Percentiles rank a stretch among this genome's conserved stretches.
Evolutionary conservation across 495 filamentous ascomycete species (phyloP).

Genomic region (Bombardia bombarda): DNA sequence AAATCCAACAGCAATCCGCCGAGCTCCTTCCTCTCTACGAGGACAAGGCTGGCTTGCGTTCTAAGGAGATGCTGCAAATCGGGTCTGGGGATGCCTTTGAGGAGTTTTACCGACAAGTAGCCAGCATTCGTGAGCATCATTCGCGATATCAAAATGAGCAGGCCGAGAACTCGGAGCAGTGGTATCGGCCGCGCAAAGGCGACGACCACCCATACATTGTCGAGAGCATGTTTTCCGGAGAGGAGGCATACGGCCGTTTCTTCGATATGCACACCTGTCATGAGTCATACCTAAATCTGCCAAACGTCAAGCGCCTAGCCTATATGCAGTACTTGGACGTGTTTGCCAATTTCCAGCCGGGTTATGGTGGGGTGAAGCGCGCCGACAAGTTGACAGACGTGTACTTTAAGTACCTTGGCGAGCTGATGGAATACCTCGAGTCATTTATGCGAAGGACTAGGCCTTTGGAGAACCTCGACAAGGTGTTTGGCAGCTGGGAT

Average conservation of each 20-base stretch:
- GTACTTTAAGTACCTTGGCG: conserved; percentile 85
- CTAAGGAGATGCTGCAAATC: conserved; percentile 75
- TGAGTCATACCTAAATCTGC: conserved; percentile 84
- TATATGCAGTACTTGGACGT: conserved; percentile 87
- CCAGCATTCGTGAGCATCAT: conserved; percentile 77
- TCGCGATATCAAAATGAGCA: conserved; percentile 87
- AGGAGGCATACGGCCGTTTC: conserved; percentile 85
- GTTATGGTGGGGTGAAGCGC: conserved; percentile 60
- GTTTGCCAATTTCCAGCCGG: conserved; percentile 79
- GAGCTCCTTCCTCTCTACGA: conserved; percentile 79
- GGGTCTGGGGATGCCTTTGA: conserved; percentile 85
- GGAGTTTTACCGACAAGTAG: conserved; percentile 81
- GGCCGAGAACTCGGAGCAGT: conserved; percentile 87
- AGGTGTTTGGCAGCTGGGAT: conserved; percentile 65
- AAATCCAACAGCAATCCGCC: conserved; percentile 77
- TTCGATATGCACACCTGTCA: conserved; percentile 79
- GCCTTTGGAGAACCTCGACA: conserved; percentile 76
- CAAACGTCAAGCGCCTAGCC: conserved; percentile 68
- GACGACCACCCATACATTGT: conserved; percentile 66
- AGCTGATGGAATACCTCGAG: conserved; percentile 74
- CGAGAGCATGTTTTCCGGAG: conserved; percentile 89
- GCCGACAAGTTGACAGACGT: conserved; percentile 79
- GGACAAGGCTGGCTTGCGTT: conserved; percentile 61
- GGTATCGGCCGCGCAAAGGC: conserved; percentile 64
- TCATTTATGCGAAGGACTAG: conserved; percentile 71